These are phyloP conservation scores for Backusella westeae DNA, from an alignment of 192 early-diverging fungal species.

Conservation along the genomic window DNA sequence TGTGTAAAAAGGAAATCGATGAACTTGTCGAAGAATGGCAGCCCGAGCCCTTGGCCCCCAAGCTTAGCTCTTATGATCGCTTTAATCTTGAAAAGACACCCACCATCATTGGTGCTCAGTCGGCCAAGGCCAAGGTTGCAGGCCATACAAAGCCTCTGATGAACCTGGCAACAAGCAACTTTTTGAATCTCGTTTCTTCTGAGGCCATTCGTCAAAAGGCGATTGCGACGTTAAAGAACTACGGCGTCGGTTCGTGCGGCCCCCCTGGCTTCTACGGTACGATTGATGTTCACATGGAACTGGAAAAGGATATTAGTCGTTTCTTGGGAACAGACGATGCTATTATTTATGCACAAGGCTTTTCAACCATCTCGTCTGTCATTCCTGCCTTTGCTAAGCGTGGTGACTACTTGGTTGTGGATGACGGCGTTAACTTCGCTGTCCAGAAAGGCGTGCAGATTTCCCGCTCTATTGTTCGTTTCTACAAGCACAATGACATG, in stretches of 20 bases:
- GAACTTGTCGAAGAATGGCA: conserved; percentile 95
- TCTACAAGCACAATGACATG: conserved; percentile 98
- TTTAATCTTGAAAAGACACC: conserved; percentile 78
- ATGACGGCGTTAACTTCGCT: conserved; percentile 85
- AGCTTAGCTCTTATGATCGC: conserved; percentile 64
- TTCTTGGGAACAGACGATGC: conserved; percentile 84
- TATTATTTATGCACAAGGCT: conserved; percentile 94
- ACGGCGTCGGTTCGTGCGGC: conserved; percentile 95
- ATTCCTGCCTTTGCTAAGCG: conserved; percentile 97
- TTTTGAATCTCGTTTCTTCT: conserved; percentile 75
- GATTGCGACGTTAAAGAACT: conserved; percentile 80
- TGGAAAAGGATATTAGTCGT: conserved; percentile 82
- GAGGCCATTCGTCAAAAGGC: conserved; percentile 81
- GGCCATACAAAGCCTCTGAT: conserved; percentile 61
- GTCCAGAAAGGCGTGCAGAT: conserved; percentile 88
- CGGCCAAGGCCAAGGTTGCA: conserved; percentile 60
- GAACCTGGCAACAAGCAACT: conserved; percentile 89
- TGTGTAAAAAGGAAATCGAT: conserved; percentile 75
- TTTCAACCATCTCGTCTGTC: conserved; percentile 87
- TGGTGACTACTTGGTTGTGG: conserved; percentile 92
- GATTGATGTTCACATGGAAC: conserved; percentile 90
- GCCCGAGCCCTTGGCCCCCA: conserved; percentile 89
- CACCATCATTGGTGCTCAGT: conserved; percentile 65
- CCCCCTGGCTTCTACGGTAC: conserved; percentile 96
- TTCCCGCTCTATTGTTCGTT: conserved; percentile 86